Base-by-base conservation (phyloP, 2,329 filamentous ascomycete species). In the Penicillium sclerotiorum region DNA sequence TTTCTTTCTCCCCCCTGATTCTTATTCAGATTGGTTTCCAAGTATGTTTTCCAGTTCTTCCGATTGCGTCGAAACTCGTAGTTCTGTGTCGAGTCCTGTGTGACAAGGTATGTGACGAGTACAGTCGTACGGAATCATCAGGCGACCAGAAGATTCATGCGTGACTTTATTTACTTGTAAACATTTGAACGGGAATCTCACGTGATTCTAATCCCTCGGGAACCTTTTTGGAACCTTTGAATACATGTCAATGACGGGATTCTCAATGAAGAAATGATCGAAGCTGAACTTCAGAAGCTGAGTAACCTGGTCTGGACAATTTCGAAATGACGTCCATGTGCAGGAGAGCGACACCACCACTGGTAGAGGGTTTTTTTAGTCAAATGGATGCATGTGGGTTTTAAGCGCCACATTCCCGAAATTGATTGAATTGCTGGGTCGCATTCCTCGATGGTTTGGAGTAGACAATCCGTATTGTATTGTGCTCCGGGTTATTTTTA, bases 21-120 rank as follows among this genome's bases (percentile, higher is more conserved):
- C n/a, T n/a, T n/a, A n/a, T n/a, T n/a, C n/a, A n/a, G n/a, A n/a
- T n/a, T n/a, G n/a, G n/a, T n/a, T n/a, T n/a, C n/a, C n/a, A n/a
- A 15, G 40, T 41, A 13, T 45, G 30, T 18, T 36, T 20, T 45
- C 32, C 23, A 22, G 37, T 43, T 33, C n/a, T 33, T 43, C 40
- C 40, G 40, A 43, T 43, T 32, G 40, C n/a, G n/a, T n/a, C n/a
- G n/a, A n/a, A 43, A n/a, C 20, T 38, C 9, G 8, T 37, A 37
- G 49, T 41, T 17, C 15, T 17, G 43, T n/a, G 28, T 53, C 47
- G 52, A 57, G 52, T 52, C 47, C 32, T 44, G 56, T 56, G 45
- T 48, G 21, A 53, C 52, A 9, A 9, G 20, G 11, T 11, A 35
- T 5, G 47, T 32, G 3, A n/a, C n/a, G n/a, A n/a, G 33, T 36